These are phyloP conservation scores for Myriosclerotinia scirpicola DNA, from an alignment of 2,329 filamentous ascomycete species.

Conservation along the genomic window DNA sequence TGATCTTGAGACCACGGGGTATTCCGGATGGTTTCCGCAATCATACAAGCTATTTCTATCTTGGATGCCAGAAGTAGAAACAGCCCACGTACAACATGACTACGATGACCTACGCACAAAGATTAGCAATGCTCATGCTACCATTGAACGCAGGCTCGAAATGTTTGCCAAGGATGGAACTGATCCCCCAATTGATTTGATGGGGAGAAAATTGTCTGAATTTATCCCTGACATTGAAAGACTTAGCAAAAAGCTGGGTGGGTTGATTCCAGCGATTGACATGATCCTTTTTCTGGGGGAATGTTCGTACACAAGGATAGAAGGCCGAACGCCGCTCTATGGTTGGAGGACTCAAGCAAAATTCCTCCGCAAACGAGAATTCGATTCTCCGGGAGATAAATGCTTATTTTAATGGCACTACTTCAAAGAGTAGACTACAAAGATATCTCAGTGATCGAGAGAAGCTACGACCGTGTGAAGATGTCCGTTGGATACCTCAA, in stretches of 20 bases:
- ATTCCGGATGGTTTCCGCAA: background rate
- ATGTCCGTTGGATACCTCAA: background rate
- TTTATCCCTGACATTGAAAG: background rate
- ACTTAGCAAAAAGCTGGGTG: background rate
- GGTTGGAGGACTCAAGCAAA: background rate
- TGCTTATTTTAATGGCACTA: background rate
- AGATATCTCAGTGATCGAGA: background rate
- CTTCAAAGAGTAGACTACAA: background rate
- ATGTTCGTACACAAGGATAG: slow-evolving; percentile 6
- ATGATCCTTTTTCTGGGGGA: background rate
- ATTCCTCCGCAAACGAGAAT: slow-evolving; percentile 1
- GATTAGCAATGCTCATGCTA: background rate
- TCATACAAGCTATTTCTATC: slow-evolving; percentile 2
- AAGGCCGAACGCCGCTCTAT: slow-evolving; percentile 3
- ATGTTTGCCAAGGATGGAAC: background rate
- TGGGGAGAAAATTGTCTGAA: background rate
- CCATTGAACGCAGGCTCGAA: background rate
- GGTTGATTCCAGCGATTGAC: background rate
- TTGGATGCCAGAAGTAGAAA: slow-evolving; percentile 18
- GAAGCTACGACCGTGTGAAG: background rate
- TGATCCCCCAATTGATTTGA: background rate
- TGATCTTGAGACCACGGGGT: background rate
- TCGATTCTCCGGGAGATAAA: background rate
- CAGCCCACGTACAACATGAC: background rate
- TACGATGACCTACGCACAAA: slow-evolving; percentile 6